phyloP scores from a whole-genome alignment of 2,329 filamentous ascomycete species.

The Plectosphaerella sp. region DNA sequence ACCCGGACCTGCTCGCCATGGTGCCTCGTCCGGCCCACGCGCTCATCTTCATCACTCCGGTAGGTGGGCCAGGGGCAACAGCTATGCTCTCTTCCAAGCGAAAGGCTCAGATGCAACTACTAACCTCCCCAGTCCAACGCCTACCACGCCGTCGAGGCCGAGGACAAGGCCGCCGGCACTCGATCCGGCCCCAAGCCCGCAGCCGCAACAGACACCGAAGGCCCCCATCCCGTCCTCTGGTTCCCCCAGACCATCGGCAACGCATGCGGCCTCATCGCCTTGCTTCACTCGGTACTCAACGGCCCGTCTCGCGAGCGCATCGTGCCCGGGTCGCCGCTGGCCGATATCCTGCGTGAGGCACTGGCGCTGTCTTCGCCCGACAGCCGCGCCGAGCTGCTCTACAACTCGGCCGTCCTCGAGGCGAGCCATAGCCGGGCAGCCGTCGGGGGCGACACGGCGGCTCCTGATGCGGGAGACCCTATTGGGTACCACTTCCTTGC shows the following conservation, averaged over 20 bases:
- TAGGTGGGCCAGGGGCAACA: too few relatives aligned
- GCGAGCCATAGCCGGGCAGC: conserved; percentile 69
- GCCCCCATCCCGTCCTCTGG: conserved; percentile 67
- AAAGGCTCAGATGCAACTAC: conserved; percentile 23
- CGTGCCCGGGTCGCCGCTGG: conserved; percentile 46
- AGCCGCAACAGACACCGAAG: conserved; percentile 16
- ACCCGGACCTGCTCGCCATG: conserved; percentile 69
- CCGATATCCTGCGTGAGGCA: conserved; percentile 56
- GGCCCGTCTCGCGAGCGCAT: conserved; percentile 56
- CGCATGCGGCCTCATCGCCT: conserved; percentile 74
- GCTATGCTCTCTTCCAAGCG: conserved; percentile 24
- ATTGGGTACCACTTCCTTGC: conserved; percentile 76
- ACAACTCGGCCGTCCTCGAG: conserved; percentile 67
- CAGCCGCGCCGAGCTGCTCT: conserved; percentile 63
- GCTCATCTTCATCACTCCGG: conserved; percentile 74
- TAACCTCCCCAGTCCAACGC: conserved; percentile 28
- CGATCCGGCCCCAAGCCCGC: neutral
- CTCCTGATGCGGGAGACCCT: conserved; percentile 56
- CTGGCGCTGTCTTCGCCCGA: conserved; percentile 52
- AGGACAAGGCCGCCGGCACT: neutral
- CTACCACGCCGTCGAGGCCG: conserved; percentile 14
- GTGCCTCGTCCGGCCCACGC: conserved; percentile 73
- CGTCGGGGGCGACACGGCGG: conserved; percentile 59
- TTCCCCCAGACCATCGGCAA: conserved; percentile 83
- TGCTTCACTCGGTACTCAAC: conserved; percentile 71